Evolutionary conservation across 768 basidiomycete genomes (phyloP), one percentile per base, ranked within the genome.

Genomic region (Pleurotus sapidus): DNA sequence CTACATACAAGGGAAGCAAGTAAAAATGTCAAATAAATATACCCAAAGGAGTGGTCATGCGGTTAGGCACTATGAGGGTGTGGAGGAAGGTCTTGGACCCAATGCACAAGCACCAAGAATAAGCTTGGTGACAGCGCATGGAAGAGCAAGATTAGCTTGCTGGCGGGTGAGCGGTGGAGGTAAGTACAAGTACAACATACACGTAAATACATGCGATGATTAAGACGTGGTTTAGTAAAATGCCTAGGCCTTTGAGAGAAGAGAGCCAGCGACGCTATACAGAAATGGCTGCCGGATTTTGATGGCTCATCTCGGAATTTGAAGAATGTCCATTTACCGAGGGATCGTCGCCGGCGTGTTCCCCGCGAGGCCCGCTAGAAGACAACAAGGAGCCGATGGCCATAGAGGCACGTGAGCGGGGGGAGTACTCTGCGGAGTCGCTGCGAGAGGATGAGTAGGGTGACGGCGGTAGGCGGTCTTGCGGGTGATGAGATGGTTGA

Each of bases 361-460:
- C 77, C 65, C 72, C 69, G 60, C 68, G 71, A 55, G 77, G 66
- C 53, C 81, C 63, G 64, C 74, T 58, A 17, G 86, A 82, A 20
- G 55, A 56, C 4, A 91, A 77, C 27, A 93, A 71, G 1, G 88
- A 88, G 24, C 87, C 89, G 63, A 93, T 91, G 45, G 88, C 84
- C 90, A 92, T 92, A 38, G 87, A 86, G 14, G 82, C 83, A 56
- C 86, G 77, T 55, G 88, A 84, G 48, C 86, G 81, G 45, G 88
- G 88, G 1, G 88, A 90, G 63, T 82, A 86, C 60, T 84, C 84
- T 49, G 82, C 82, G 14, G 87, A 85, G 57, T 84, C 82, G 57
- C 87, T 87, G 38, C 83, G 80, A 12, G 86, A 83, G 14, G 88
- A 87, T 23, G 86, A 87, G 65, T 88, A 88, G 1, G 90, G 88